phyloP scores from a whole-genome alignment of 2,329 filamentous ascomycete genomes.

The Chaetothyriales sp. region DNA sequence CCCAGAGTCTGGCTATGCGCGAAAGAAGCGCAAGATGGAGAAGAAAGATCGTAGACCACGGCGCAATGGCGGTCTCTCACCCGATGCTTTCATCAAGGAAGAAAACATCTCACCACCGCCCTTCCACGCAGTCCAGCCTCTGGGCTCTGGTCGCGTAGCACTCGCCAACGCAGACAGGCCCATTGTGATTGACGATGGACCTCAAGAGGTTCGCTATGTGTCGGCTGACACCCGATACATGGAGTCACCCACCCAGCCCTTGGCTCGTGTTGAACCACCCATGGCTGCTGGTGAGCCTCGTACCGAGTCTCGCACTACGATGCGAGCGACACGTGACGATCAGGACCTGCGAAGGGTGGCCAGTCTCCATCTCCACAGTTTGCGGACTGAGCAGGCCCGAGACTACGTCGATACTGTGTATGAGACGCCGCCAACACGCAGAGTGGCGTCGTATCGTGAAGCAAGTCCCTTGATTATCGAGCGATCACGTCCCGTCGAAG shows the following conservation, averaged over 20 bases:
- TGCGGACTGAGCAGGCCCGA: slow-evolving; percentile 28
- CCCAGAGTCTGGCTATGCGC: slow-evolving; percentile 34
- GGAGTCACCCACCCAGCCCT: slow-evolving; percentile 15
- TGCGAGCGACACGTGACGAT: slow-evolving; percentile 26
- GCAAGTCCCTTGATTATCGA: slow-evolving; percentile 25
- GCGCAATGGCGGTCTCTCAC: slow-evolving; percentile 23
- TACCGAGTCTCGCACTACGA: slow-evolving; percentile 27
- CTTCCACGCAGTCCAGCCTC: slow-evolving; percentile 33
- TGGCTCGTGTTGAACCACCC: slow-evolving; percentile 15
- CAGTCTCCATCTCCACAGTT: slow-evolving; percentile 34
- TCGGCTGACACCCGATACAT: slow-evolving; percentile 12
- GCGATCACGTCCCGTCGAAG: slow-evolving; percentile 24
- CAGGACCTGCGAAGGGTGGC: slow-evolving; percentile 34
- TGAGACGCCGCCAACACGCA: slow-evolving; percentile 17
- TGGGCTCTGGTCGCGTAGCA: slow-evolving; percentile 25
- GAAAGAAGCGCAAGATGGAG: slow-evolving; percentile 40
- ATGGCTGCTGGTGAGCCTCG: slow-evolving; percentile 24
- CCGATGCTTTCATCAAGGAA: slow-evolving; percentile 45
- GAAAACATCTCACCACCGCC: slow-evolving; percentile 50
- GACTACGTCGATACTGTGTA: slow-evolving; percentile 30
- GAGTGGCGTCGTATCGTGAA: slow-evolving; percentile 28
- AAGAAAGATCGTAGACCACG: slow-evolving; percentile 23
- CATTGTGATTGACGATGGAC: slow-evolving; percentile 33
- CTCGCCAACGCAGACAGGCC: slow-evolving; percentile 29
- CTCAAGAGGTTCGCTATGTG: slow-evolving; percentile 19